phyloP scores from a whole-genome alignment of 2,329 filamentous ascomycete genomes.

The Thielaviopsis punctulata region DNA sequence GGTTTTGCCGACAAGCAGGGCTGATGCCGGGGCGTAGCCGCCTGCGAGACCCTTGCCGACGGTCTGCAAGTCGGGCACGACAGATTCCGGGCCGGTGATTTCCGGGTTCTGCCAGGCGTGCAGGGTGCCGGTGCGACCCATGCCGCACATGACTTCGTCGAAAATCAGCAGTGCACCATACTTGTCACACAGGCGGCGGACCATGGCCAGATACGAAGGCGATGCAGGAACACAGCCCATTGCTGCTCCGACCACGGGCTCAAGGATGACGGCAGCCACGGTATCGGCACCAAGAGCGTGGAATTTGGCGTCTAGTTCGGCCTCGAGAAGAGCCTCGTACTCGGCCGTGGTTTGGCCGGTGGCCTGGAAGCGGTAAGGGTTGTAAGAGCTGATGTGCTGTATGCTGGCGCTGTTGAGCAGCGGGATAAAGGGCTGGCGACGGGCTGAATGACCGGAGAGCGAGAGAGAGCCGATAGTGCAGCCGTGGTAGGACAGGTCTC shows the following conservation, averaged over 20 bases:
- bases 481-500: constrained; percentile 29
- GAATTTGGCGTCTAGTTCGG: constrained; percentile 53
- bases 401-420: constrained; percentile 36
- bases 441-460: constrained; percentile 41
- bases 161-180: constrained; percentile 60
- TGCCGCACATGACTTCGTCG: constrained; percentile 62
- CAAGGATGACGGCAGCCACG: constrained; percentile 56
- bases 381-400: constrained; percentile 48
- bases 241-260: constrained; percentile 54
- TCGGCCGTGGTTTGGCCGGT: constrained; percentile 34
- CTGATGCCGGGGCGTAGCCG: constrained; percentile 45
- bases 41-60: constrained; percentile 50
- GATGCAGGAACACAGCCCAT: constrained; percentile 51
- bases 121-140: constrained; percentile 39
- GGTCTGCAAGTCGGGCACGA: constrained; percentile 47
- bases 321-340: constrained; percentile 43
- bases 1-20: constrained; percentile 34
- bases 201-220: constrained; percentile 50
- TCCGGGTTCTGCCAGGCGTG: constrained; percentile 40
- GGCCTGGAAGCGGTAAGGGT: constrained; percentile 40
- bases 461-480: constrained; percentile 45
- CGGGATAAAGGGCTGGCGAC: constrained; percentile 44
- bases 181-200: constrained; percentile 50
- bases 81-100: constrained; percentile 21
- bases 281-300: constrained; percentile 42